Conservation (phyloP, 2,329 filamentous ascomycete species). For the Rosellinia necatrix region DNA sequence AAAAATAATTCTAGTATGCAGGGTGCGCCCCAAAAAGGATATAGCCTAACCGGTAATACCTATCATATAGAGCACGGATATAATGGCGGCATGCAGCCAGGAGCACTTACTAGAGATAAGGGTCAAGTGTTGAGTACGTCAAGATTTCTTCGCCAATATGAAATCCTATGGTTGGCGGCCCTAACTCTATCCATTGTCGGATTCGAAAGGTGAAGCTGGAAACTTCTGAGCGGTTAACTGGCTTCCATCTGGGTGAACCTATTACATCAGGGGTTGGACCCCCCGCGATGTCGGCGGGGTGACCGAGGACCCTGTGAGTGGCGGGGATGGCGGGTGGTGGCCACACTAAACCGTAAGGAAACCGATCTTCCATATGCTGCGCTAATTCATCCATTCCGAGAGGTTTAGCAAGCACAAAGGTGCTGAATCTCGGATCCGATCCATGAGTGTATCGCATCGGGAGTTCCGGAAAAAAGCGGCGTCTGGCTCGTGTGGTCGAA, state of each 20-base stretch:
- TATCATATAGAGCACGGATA: neutral
- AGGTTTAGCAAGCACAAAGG: slow-evolving; percentile 68
- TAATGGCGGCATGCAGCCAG: neutral
- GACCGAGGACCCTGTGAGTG: slow-evolving; percentile 53
- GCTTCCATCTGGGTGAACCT: slow-evolving; percentile 36
- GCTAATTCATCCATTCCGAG: slow-evolving; percentile 44
- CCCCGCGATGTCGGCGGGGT: slow-evolving; percentile 28
- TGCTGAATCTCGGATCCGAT: slow-evolving; percentile 61
- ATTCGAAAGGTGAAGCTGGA: slow-evolving; percentile 75
- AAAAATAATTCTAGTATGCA: neutral
- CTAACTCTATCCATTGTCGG: slow-evolving; percentile 75
- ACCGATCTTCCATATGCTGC: slow-evolving; percentile 38
- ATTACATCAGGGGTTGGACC: slow-evolving; percentile 22
- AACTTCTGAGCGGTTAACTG: slow-evolving; percentile 58
- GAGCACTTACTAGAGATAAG: slow-evolving; percentile 60
- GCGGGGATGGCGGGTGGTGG: slow-evolving; percentile 74
- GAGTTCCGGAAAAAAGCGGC: slow-evolving; percentile 54
- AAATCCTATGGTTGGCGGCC: slow-evolving; percentile 47
- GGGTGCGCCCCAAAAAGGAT: neutral
- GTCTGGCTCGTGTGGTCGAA: slow-evolving; percentile 13
- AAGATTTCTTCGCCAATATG: slow-evolving; percentile 60
- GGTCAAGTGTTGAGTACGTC: slow-evolving; percentile 74
- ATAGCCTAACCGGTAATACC: neutral
- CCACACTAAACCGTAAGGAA: slow-evolving; percentile 67
- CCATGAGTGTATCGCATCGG: slow-evolving; percentile 56